Base-by-base conservation (phyloP, 148 eudicot genomes). In the Hydrangea macrophylla region DNA sequence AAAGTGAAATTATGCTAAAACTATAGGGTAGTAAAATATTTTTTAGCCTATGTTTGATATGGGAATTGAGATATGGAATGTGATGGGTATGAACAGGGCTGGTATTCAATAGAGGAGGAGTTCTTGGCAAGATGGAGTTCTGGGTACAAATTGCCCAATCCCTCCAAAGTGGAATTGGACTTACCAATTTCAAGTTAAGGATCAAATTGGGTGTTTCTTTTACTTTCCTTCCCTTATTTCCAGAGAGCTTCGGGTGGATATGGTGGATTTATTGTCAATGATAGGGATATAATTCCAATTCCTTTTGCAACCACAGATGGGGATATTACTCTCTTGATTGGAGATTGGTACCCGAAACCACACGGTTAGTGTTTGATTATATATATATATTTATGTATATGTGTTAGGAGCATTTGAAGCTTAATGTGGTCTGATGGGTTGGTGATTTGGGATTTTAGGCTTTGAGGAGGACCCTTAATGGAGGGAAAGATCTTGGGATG, bases 141-240 rank as follows among this genome's bases (percentile, higher is more conserved):
- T 84, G 4, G 99, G 97, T 27, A 95, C 99, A 27, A 95, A 85
- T 56, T 95, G 99, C 59, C 97, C 99, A 35, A 95, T 95, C 73
- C 99, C 97, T 57, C 82, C 99, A 51, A 95, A 85, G 83, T 90
- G 97, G 98, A 93, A 90, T 42, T 93, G 96, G 96, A 93, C 98
- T 71, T 93, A 93, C 73, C 69, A 90, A 5, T 94, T 94, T 70
- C 98, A 94, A 74, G 97, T 90, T 18, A 94, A 94, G 81, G 99
- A 95, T 70, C 99, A 95, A 70, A 84, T 95, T 74, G 99, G 99
- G 25, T 91, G 99, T 75, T 95, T 82, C 85, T 91, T 82, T 71
- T 95, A 95, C 82, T 91, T 87, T 80, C 99, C 99, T 6, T 89
- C 99, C 2, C 80, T 80, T 70, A 81, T 78, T 87, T 95, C 69